Evolutionary conservation across 495 filamentous ascomycete species (phyloP).

Genomic region (Talaromyces thailandensis): DNA sequence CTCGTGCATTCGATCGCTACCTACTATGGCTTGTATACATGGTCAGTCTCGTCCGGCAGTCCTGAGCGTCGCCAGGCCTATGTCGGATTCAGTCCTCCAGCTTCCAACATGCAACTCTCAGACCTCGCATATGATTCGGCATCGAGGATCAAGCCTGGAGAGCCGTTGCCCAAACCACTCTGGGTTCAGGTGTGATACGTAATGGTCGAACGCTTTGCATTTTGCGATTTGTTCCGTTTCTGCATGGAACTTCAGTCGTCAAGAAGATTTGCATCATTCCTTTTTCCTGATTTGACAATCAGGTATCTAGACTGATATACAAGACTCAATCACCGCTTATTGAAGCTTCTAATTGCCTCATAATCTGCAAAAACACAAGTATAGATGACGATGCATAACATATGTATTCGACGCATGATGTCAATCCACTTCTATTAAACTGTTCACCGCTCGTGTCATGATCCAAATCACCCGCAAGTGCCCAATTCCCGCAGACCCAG

Average conservation of each 20-base stretch:
- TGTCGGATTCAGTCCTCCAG: conserved; percentile 57
- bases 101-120: conserved; percentile 17
- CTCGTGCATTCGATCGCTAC: conserved; percentile 85
- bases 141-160: conserved; percentile 25
- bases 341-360: no score
- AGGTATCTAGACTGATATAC: neutral
- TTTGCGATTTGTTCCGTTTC: neutral
- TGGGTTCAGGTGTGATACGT: conserved; percentile 47
- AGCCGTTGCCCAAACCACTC: conserved; percentile 49
- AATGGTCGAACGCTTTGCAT: neutral
- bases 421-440: neutral
- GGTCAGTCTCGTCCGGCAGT: conserved; percentile 67
- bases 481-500: neutral
- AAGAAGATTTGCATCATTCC: neutral
- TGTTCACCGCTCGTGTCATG: neutral
- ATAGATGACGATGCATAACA: no score
- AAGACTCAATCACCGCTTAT: neutral
- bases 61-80: conserved; percentile 79
- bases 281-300: neutral
- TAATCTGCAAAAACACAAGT: no score
- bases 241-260: neutral
- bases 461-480: neutral
- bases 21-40: conserved; percentile 86
- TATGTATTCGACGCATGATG: neutral
- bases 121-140: conserved; percentile 16